Percentiles rank a stretch among this genome's conserved stretches.
These are phyloP conservation scores for Staphylotrichum tortipilum DNA, from an alignment of 495 filamentous ascomycete species.

Conservation along the genomic window DNA sequence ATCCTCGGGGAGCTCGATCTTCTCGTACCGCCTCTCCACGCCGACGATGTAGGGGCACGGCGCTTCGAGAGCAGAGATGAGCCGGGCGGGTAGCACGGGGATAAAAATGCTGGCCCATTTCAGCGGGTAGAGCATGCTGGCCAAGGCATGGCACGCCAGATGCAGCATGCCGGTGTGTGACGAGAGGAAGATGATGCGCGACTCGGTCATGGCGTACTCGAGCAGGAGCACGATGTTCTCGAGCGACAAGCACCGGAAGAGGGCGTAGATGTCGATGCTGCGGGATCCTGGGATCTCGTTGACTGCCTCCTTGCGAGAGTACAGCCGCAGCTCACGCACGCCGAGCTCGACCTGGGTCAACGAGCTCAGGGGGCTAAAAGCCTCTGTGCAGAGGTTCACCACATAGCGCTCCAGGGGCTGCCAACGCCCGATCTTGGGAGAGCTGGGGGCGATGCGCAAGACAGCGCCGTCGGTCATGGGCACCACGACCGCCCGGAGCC, in stretches of 20 bases:
- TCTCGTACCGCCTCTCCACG: constrained; percentile 88
- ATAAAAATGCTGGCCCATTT: constrained; percentile 92
- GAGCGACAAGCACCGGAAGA: constrained; percentile 82
- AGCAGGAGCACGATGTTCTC: constrained; percentile 87
- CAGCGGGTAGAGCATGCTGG: constrained; percentile 78
- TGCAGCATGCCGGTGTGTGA: constrained; percentile 96
- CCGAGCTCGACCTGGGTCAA: constrained; percentile 92
- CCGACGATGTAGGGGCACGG: constrained; percentile 97
- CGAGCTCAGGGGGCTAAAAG: constrained; percentile 80
- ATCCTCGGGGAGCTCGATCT: constrained; percentile 85
- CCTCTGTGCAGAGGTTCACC: constrained; percentile 94
- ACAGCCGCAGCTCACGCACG: constrained; percentile 81
- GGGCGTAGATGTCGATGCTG: constrained; percentile 84
- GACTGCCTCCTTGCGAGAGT: constrained; percentile 82
- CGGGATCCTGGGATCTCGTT: constrained; percentile 93
- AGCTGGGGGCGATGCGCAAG: constrained; percentile 74
- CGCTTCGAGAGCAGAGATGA: constrained; percentile 84
- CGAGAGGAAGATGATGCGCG: constrained; percentile 90
- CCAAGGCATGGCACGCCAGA: constrained; percentile 74
- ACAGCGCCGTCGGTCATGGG: constrained; percentile 89
- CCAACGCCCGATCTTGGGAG: constrained; percentile 89
- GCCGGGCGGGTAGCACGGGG: constrained; percentile 76
- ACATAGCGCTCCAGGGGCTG: constrained; percentile 95
- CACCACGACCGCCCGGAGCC: constrained; percentile 83
- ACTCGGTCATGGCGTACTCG: constrained; percentile 88